These are phyloP conservation scores for Drosera capensis DNA, from an alignment of 148 eudicot genomes.

Conservation along the genomic window DNA sequence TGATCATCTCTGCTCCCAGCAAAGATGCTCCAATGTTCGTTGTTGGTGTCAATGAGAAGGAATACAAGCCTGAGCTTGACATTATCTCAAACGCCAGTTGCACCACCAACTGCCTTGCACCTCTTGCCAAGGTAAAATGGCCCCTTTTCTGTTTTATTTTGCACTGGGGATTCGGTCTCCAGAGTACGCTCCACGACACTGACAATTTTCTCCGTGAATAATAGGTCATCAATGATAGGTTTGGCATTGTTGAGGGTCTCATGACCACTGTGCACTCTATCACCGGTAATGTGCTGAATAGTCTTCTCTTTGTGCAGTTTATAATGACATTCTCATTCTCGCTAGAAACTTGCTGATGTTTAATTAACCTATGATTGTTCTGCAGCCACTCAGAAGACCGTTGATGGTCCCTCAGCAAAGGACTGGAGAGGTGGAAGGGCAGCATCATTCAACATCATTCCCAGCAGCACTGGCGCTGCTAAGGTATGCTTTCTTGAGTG, in stretches of 20 bases:
- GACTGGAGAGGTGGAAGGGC: conserved; percentile 53
- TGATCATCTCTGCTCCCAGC: conserved; percentile 49
- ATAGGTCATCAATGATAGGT: conserved; percentile 37
- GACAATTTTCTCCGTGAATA: neutral
- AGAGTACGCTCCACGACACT: neutral
- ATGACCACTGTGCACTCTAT: conserved; percentile 54
- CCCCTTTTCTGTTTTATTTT: neutral
- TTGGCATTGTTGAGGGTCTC: conserved; percentile 51
- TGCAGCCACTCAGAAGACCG: conserved; percentile 36
- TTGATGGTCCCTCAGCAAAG: conserved; percentile 36
- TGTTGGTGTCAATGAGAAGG: conserved; percentile 49
- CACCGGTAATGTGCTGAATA: conserved; percentile 15
- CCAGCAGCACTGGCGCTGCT: conserved; percentile 44
- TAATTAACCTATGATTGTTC: neutral
- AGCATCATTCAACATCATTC: conserved; percentile 38
- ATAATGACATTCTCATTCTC: too few species aligned
- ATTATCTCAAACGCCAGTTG: conserved; percentile 48
- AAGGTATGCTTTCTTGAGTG: conserved; percentile 15
- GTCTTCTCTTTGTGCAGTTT: neutral
- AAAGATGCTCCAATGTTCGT: conserved; percentile 55
- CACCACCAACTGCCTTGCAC: conserved; percentile 51
- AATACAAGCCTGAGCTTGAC: conserved; percentile 35
- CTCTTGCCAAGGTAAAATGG: conserved; percentile 32
- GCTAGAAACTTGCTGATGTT: neutral
- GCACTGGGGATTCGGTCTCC: neutral